A percentile compares a stretch with the other conserved stretches of the same genome.
These are phyloP conservation scores for Pterocarpus santalinus DNA, from an alignment of 306 rosid species.

Conservation along the genomic window DNA sequence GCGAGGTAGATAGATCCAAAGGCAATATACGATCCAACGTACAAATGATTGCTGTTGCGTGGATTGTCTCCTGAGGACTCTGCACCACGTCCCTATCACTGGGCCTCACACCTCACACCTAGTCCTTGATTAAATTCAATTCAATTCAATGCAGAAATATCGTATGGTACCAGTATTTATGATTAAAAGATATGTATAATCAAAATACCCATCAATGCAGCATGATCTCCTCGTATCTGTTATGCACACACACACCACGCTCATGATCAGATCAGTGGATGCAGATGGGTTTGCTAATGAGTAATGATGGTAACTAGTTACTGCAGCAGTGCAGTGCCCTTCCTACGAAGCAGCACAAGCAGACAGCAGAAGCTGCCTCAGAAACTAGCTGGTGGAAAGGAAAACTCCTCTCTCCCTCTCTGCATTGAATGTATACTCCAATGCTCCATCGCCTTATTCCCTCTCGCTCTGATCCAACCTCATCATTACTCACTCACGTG, in stretches of 20 bases:
- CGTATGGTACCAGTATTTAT: background rate
- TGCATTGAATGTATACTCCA: background rate
- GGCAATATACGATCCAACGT: conserved; percentile 50
- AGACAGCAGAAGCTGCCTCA: conserved; percentile 5
- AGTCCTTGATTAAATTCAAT: background rate
- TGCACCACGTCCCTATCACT: conserved; percentile 45
- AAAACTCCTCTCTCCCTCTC: background rate
- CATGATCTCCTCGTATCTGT: conserved; percentile 31
- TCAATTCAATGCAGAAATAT: background rate
- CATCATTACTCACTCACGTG: conserved; percentile 55
- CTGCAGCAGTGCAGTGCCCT: background rate
- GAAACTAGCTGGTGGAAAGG: too few species aligned
- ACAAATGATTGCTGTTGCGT: conserved; percentile 68
- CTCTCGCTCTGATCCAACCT: conserved; percentile 46
- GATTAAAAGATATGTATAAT: background rate
- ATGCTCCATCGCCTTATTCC: conserved; percentile 44
- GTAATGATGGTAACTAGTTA: conserved; percentile 34
- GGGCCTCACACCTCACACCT: conserved; percentile 44
- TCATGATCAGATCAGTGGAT: conserved; percentile 11
- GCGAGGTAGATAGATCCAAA: background rate
- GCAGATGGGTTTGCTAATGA: conserved; percentile 18
- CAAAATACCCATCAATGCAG: background rate
- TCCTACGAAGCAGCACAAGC: conserved; percentile 13
- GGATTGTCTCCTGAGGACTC: conserved; percentile 56
- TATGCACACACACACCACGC: background rate